Evolutionary conservation across 305 asterid genomes (phyloP).

Genomic region (Nicotiana rustica): DNA sequence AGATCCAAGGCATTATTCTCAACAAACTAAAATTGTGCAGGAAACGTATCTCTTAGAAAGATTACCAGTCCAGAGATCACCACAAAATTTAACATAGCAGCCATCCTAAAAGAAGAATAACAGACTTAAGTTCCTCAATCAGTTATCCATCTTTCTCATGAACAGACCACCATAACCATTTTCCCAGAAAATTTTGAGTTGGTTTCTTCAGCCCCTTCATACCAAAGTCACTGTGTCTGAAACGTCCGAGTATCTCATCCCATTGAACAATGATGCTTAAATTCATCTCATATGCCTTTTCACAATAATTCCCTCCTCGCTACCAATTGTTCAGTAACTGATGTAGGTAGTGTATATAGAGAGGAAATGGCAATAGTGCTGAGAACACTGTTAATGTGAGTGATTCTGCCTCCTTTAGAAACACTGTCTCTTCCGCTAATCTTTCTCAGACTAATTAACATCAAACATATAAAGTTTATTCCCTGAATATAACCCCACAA

Average conservation of each 20-base stretch:
- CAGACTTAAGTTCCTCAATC: neutral
- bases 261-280: too few species aligned
- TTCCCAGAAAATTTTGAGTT: neutral
- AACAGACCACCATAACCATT: neutral
- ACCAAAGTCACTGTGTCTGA: constrained; percentile 17
- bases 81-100: neutral
- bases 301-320: neutral
- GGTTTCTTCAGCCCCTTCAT: neutral
- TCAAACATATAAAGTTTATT: neutral
- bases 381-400: neutral
- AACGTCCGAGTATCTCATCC: neutral
- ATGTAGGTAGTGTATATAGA: neutral
- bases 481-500: neutral
- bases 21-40: constrained; percentile 19
- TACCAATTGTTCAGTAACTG: neutral
- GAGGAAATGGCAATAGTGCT: neutral
- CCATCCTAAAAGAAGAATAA: constrained; percentile 2
- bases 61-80: neutral
- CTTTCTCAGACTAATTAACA: neutral
- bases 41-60: neutral
- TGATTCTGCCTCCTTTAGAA: neutral
- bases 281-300: too few species aligned
- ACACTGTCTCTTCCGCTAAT: neutral
- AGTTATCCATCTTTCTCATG: neutral
- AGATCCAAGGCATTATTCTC: constrained; percentile 27